These are phyloP conservation scores for Calocybe indica DNA, from an alignment of 768 basidiomycete species.

Conservation along the genomic window DNA sequence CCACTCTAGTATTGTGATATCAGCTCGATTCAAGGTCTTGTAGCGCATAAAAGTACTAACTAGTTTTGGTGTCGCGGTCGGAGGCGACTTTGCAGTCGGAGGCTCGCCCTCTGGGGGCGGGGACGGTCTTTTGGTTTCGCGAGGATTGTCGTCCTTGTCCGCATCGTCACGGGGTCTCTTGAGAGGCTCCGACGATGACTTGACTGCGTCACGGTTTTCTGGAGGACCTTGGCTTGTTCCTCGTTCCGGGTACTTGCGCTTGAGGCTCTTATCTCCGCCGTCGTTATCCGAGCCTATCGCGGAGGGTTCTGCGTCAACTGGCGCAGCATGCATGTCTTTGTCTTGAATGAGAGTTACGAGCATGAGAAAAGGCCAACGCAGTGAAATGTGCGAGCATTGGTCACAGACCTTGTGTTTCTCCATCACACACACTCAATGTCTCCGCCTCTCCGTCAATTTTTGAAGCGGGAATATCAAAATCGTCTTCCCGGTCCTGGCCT, in stretches of 20 bases:
- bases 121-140: slow-evolving; percentile 52
- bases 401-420: too few relatives aligned
- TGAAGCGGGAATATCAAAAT: neutral
- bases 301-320: slow-evolving; percentile 8
- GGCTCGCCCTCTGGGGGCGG: slow-evolving; percentile 57
- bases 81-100: slow-evolving; percentile 9
- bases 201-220: slow-evolving; percentile 22
- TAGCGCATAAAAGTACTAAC: neutral
- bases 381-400: too few relatives aligned
- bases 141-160: slow-evolving; percentile 58
- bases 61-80: slow-evolving; percentile 9
- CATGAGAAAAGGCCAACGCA: too few relatives aligned
- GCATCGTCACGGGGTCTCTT: slow-evolving; percentile 62
- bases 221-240: slow-evolving; percentile 58
- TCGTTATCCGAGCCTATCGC: slow-evolving; percentile 39
- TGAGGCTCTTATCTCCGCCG: slow-evolving; percentile 53
- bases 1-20: slow-evolving; percentile 40
- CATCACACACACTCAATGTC: too few relatives aligned
- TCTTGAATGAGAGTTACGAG: neutral
- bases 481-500: slow-evolving; percentile 22
- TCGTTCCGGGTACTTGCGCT: slow-evolving; percentile 65
- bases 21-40: neutral
- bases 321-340: neutral
- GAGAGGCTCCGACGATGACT: slow-evolving; percentile 29
- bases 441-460: too few relatives aligned